A percentile compares a stretch with the other conserved stretches of the same genome.
Evolutionary conservation across 208 protist species (phyloP).

Genomic region (Crithidia sp.): DNA sequence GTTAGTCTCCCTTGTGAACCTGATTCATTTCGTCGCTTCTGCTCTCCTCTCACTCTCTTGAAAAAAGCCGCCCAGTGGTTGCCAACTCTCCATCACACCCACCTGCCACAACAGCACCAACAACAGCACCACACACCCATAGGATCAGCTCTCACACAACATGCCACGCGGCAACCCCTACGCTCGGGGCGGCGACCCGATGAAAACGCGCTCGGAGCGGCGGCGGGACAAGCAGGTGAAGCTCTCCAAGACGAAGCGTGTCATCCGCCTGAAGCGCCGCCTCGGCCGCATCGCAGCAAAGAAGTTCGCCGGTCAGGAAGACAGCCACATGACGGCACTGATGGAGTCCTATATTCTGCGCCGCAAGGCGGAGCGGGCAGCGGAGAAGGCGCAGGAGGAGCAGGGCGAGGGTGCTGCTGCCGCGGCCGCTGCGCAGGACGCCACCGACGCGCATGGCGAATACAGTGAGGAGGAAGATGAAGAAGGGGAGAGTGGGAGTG

Average conservation of each 20-base stretch:
- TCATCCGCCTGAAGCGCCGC: conserved; percentile 64
- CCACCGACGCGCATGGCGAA: conserved; percentile 11
- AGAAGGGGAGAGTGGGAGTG: conserved; percentile 5
- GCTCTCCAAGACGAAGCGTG: conserved; percentile 65
- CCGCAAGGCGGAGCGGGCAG: conserved; percentile 76
- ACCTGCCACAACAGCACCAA: too few species aligned
- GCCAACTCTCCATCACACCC: too few species aligned
- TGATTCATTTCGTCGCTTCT: too few species aligned
- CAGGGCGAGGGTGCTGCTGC: conserved; percentile 25
- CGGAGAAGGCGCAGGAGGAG: conserved; percentile 44
- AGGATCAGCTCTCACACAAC: background rate
- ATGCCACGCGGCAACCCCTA: conserved; percentile 84
- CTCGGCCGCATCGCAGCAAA: conserved; percentile 52
- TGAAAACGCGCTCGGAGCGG: conserved; percentile 81
- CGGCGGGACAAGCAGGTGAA: conserved; percentile 67
- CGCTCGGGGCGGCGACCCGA: conserved; percentile 71
- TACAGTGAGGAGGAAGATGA: conserved; percentile 20
- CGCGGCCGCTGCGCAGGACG: background rate
- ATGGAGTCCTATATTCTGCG: conserved; percentile 88
- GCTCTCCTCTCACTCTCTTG: too few species aligned
- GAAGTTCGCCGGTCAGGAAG: conserved; percentile 67
- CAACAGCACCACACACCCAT: too few species aligned
- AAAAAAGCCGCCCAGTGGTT: too few species aligned
- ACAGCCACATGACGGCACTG: conserved; percentile 79
- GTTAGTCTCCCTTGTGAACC: too few species aligned